Evolutionary conservation across 2,329 filamentous ascomycete genomes (phyloP), one percentile per base, ranked within the genome.

Genomic region (Immersiporthe knoxdaviesiana): DNA sequence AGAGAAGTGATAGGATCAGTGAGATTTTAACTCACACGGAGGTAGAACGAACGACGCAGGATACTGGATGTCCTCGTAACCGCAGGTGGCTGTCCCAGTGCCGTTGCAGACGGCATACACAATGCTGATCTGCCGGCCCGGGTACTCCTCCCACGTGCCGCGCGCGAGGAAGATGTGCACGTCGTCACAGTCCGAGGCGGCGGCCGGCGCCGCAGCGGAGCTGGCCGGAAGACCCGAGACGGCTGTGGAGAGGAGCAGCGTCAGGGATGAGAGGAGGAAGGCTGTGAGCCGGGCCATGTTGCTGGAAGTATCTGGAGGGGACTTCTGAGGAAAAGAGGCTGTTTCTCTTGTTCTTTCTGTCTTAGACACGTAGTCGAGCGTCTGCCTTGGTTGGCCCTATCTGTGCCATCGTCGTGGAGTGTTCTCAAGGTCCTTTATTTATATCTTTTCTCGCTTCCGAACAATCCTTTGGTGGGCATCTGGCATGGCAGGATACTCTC

Each of bases 81-180:
- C 63, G n/a, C 69, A 70, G 16, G 35, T 58, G 30, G 41, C 54
- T 12, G 59, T 62, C 59, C 52, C 64, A 1, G 37, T 59, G 2
- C 64, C 68, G n/a, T 69, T 69, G 54, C 68, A 70, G 14, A 67
- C 63, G 52, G 65, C 68, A 24, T 67, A 56, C 7, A 70, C 68
- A 0, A 68, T 44, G 60, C 6, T 35, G 32, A 64, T 63, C 54
- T 70, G 68, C 2, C 68, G 68, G 32, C 68, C 68, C 24, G 68
- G 68, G 21, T 70, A 70, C 18, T 35, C 60, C 54, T 70, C 68
- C 50, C 65, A 63, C n/a, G 63, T 66, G 27, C 68, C 68, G 32
- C 68, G 68, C 4, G 68, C 68, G 11, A 70, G 65, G 41, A 70
- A 70, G 52, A 70, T 70, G 65, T 70, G 68, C 35, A 65, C 18